A percentile compares a stretch with the other conserved stretches of the same genome.
Evolutionary conservation across 495 filamentous ascomycete species (phyloP).

Genomic region (Hyaloscypha hepaticicola): DNA sequence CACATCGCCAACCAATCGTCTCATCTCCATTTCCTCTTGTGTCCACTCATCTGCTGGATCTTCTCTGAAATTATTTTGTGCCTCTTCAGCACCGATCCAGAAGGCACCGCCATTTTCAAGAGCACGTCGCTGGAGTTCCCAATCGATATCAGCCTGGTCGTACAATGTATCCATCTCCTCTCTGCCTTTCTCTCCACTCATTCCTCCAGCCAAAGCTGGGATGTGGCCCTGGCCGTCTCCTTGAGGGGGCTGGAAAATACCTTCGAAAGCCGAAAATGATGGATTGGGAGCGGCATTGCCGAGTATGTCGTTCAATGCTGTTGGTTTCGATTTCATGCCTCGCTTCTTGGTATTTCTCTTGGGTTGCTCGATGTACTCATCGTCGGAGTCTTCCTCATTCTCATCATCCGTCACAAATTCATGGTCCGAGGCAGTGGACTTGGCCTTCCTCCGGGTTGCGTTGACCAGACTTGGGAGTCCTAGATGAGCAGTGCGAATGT

Average conservation of each 20-base stretch:
- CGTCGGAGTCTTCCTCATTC: slow-evolving; percentile 2
- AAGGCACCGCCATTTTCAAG: slow-evolving; percentile 39
- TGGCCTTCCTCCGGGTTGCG: slow-evolving; percentile 37
- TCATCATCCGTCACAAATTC: slow-evolving; percentile 17
- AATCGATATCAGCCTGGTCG: slow-evolving; percentile 27
- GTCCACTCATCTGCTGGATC: slow-evolving; percentile 32
- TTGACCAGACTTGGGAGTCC: slow-evolving; percentile 45
- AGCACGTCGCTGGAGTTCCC: slow-evolving; percentile 25
- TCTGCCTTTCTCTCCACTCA: neutral
- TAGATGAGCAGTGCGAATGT: slow-evolving; percentile 74
- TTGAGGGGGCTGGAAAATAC: neutral
- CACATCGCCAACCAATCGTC: slow-evolving; percentile 33
- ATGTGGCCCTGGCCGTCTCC: neutral
- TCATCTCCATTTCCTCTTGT: slow-evolving; percentile 40
- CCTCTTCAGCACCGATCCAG: slow-evolving; percentile 40
- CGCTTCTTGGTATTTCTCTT: slow-evolving; percentile 23
- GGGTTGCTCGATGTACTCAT: slow-evolving; percentile 7
- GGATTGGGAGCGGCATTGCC: slow-evolving; percentile 42
- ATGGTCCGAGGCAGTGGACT: slow-evolving; percentile 33
- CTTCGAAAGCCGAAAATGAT: neutral
- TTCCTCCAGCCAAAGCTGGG: neutral
- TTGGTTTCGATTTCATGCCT: slow-evolving; percentile 8
- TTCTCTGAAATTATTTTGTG: slow-evolving; percentile 5
- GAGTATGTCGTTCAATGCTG: slow-evolving; percentile 47
- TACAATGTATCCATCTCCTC: neutral